These are phyloP conservation scores for Crassisporium funariophilum DNA, from an alignment of 768 basidiomycete species.

Conservation along the genomic window DNA sequence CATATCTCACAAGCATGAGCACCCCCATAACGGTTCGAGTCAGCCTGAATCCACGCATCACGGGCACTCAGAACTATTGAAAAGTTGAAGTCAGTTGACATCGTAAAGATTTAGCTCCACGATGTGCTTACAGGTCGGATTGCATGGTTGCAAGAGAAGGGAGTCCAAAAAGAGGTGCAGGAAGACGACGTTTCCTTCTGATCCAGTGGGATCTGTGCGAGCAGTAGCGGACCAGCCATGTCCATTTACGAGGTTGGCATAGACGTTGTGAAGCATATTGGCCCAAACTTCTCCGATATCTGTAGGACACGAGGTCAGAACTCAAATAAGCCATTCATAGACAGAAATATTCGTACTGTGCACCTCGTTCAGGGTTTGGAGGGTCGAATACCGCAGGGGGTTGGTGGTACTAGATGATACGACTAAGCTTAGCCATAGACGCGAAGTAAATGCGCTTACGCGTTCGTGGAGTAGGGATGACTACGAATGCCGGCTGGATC, in stretches of 20 bases:
- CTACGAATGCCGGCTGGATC: constrained; percentile 53
- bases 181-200: constrained; percentile 48
- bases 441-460: constrained; percentile 25
- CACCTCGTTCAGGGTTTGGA: constrained; percentile 42
- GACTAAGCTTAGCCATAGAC: background rate
- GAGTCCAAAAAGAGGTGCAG: constrained; percentile 51
- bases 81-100: background rate
- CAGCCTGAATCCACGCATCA: constrained; percentile 54
- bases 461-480: constrained; percentile 57
- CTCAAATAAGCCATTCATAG: background rate
- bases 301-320: constrained; percentile 6
- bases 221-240: constrained; percentile 38
- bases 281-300: constrained; percentile 54
- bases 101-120: background rate
- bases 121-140: constrained; percentile 42
- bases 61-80: constrained; percentile 46
- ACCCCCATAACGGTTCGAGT: constrained; percentile 47
- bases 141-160: constrained; percentile 47
- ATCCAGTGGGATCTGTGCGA: constrained; percentile 36
- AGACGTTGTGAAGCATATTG: constrained; percentile 44
- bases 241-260: constrained; percentile 35
- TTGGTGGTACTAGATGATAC: constrained; percentile 34
- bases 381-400: constrained; percentile 44
- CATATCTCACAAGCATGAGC: constrained; percentile 48
- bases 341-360: constrained; percentile 40